Percentiles rank a stretch among this genome's conserved stretches.
Evolutionary conservation across 805 yeast species (phyloP).

Genomic region (Spathaspora girioi): DNA sequence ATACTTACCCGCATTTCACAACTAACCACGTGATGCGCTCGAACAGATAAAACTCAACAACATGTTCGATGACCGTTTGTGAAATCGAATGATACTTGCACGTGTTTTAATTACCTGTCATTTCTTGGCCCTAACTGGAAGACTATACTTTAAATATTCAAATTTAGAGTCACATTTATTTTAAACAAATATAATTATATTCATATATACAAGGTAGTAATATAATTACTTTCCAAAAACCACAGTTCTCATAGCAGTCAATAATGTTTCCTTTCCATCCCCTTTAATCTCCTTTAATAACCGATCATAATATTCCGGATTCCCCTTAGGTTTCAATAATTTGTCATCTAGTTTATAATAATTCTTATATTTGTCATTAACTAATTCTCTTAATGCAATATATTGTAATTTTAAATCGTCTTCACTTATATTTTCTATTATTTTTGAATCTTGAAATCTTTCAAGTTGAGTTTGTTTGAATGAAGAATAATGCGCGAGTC

Average conservation of each 20-base stretch:
- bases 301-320: slow-evolving; percentile 73
- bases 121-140: too few species aligned
- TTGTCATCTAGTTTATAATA: slow-evolving; percentile 65
- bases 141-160: neutral
- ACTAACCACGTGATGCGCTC: too few species aligned
- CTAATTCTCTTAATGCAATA: slow-evolving; percentile 52
- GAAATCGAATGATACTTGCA: too few species aligned
- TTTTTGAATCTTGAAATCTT: slow-evolving; percentile 33
- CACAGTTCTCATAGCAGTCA: slow-evolving; percentile 69
- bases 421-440: slow-evolving; percentile 41
- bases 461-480: slow-evolving; percentile 63
- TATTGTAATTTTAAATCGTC: slow-evolving; percentile 55
- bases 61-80: too few species aligned
- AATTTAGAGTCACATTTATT: too few species aligned
- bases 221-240: slow-evolving; percentile 59
- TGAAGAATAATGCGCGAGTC: slow-evolving; percentile 63
- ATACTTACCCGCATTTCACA: too few species aligned
- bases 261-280: slow-evolving; percentile 60
- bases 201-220: neutral
- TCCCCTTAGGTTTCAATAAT: slow-evolving; percentile 76
- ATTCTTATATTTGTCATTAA: slow-evolving; percentile 57
- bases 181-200: neutral
- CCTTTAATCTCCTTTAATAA: slow-evolving; percentile 69
- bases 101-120: too few species aligned
- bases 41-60: too few species aligned